These are phyloP conservation scores for Geosmithia flava DNA, from an alignment of 2,329 filamentous ascomycete genomes.

Conservation along the genomic window DNA sequence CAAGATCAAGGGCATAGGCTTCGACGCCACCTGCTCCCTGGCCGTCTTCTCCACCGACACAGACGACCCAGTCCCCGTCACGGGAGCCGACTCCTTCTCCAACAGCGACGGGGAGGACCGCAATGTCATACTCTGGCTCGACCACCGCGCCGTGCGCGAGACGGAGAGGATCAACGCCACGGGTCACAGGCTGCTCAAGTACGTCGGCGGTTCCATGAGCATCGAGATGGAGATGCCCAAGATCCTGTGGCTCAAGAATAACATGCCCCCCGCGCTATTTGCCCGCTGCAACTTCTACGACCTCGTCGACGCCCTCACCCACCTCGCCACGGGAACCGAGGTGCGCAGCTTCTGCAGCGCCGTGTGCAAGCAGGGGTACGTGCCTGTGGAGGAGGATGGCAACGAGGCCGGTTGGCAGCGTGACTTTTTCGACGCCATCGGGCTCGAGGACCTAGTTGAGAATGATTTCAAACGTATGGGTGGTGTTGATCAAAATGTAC, in stretches of 20 bases:
- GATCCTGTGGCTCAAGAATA: constrained; percentile 94
- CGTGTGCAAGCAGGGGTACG: constrained; percentile 93
- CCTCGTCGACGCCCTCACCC: constrained; percentile 81
- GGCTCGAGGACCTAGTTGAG: constrained; percentile 69
- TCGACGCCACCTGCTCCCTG: constrained; percentile 97
- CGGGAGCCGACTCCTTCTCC: constrained; percentile 60
- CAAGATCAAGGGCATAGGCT: constrained; percentile 80
- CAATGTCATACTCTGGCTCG: constrained; percentile 95
- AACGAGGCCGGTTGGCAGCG: constrained; percentile 98
- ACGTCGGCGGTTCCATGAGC: constrained; percentile 96
- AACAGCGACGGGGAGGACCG: constrained; percentile 64
- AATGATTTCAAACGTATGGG: constrained; percentile 90
- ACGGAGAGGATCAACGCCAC: constrained; percentile 90
- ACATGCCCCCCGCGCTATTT: constrained; percentile 90
- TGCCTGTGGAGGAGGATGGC: constrained; percentile 93
- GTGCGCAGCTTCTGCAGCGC: constrained; percentile 90
- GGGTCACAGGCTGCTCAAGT: constrained; percentile 81
- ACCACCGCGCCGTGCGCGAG: constrained; percentile 84
- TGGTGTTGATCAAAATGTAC: constrained; percentile 88
- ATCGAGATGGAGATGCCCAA: constrained; percentile 99
- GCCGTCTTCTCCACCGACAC: constrained; percentile 83
- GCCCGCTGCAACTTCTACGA: constrained; percentile 96
- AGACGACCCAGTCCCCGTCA: constrained; percentile 83
- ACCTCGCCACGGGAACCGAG: constrained; percentile 86
- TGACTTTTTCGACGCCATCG: constrained; percentile 80